Percentiles rank a stretch among this genome's conserved stretches.
These are phyloP conservation scores for Isoetes taiwanensis DNA, from an alignment of 75 land plant species.

Conservation along the genomic window DNA sequence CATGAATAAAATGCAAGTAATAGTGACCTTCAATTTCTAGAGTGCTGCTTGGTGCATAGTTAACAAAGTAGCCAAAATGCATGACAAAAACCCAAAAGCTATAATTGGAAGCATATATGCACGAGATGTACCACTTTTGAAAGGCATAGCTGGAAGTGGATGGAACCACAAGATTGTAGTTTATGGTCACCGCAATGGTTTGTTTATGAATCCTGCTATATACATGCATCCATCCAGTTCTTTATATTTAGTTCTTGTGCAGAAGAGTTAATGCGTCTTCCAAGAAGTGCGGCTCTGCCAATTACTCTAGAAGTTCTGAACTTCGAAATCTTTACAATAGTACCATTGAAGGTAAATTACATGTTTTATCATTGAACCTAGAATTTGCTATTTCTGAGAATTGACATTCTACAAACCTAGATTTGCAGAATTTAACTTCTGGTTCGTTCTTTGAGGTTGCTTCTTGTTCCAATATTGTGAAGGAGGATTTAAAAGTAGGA, in stretches of 20 bases:
- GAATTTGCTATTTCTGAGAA: too few species aligned
- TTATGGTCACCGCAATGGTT: too few species aligned
- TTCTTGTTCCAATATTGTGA: too few species aligned
- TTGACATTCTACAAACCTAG: too few species aligned
- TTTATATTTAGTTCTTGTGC: background rate
- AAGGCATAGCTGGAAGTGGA: background rate
- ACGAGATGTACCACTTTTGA: background rate
- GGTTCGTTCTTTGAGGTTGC: too few species aligned
- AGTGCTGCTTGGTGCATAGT: background rate
- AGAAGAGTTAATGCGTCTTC: background rate
- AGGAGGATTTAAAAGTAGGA: too few species aligned
- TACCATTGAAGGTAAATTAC: conserved; percentile 10
- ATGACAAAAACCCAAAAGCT: background rate
- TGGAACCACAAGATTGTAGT: background rate
- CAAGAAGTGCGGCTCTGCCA: background rate
- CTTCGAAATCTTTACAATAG: background rate
- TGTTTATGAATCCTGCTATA: too few species aligned
- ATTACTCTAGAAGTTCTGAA: background rate
- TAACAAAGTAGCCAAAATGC: background rate
- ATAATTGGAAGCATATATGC: background rate
- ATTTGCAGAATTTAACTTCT: too few species aligned
- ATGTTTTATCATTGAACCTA: too few species aligned
- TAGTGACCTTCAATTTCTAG: background rate
- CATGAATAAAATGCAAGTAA: background rate
- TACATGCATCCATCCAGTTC: too few species aligned